Conservation (phyloP, 176 grass and related monocot species). For the Carex littledalei region DNA sequence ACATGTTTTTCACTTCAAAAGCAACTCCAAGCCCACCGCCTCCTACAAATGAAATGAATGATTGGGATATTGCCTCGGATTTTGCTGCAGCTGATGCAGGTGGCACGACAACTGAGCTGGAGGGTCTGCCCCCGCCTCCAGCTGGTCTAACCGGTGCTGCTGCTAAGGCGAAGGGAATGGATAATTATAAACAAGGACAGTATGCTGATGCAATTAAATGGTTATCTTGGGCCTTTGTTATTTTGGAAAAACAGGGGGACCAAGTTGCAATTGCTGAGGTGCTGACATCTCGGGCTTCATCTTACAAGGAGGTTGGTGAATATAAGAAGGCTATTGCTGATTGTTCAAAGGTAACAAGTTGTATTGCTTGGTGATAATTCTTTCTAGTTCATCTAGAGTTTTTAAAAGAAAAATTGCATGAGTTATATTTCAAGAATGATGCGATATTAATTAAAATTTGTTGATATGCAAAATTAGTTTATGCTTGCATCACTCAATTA, state of each 20-base stretch:
- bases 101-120: constrained; percentile 65
- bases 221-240: constrained; percentile 82
- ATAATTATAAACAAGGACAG: constrained; percentile 94
- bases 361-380: background rate
- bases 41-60: constrained; percentile 63
- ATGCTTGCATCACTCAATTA: background rate
- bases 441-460: background rate
- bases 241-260: constrained; percentile 71
- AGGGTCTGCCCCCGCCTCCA: constrained; percentile 76
- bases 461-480: background rate
- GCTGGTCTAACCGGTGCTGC: constrained; percentile 54
- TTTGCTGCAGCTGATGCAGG: constrained; percentile 49
- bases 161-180: constrained; percentile 79
- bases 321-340: constrained; percentile 99
- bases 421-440: background rate
- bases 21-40: constrained; percentile 24
- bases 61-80: constrained; percentile 73
- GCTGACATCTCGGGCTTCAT: constrained; percentile 88
- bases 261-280: constrained; percentile 54
- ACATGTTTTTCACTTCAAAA: constrained; percentile 69
- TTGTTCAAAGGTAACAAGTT: constrained; percentile 66
- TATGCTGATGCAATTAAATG: constrained; percentile 98
- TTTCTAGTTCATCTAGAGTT: background rate
- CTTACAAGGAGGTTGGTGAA: constrained; percentile 97
- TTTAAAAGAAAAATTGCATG: background rate